A percentile compares a stretch with the other conserved stretches of the same genome.
These are phyloP conservation scores for Noccaea bulbosa DNA, from an alignment of 345 rosid genomes.

Conservation along the genomic window DNA sequence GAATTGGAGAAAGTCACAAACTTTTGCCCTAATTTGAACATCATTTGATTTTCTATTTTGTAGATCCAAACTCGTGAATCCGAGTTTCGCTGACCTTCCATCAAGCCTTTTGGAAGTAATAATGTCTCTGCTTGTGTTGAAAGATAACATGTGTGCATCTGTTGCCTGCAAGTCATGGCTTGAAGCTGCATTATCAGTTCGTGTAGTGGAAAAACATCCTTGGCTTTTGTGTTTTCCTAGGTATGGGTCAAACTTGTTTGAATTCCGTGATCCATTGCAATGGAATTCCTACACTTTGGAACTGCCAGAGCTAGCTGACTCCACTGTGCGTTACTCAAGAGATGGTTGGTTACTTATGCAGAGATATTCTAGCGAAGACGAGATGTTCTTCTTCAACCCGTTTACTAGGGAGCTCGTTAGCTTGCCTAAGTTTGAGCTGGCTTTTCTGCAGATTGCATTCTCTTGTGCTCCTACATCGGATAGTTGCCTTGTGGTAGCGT, in stretches of 20 bases:
- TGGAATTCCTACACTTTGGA: background rate
- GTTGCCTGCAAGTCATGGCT: conserved; percentile 1
- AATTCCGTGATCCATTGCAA: background rate
- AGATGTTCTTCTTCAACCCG: conserved; percentile 6
- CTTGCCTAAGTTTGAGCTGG: background rate
- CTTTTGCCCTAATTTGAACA: background rate
- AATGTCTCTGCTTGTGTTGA: background rate
- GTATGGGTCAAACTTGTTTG: background rate
- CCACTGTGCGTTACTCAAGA: background rate
- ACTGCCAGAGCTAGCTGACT: background rate
- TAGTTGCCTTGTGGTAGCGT: background rate
- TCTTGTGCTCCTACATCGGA: background rate
- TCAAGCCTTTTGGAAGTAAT: conserved; percentile 15
- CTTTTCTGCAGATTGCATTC: background rate
- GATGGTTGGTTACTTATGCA: conserved; percentile 13
- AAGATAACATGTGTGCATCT: conserved; percentile 10
- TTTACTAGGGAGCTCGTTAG: conserved; percentile 1
- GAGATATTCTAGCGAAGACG: background rate
- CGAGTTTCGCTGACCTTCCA: background rate
- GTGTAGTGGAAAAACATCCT: background rate
- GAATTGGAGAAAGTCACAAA: background rate
- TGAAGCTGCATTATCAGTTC: background rate
- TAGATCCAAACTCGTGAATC: background rate
- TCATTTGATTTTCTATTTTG: background rate
- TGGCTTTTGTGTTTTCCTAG: background rate